A percentile compares a stretch with the other conserved stretches of the same genome.
These are phyloP conservation scores for Aureobasidium pullulans DNA, from an alignment of 2,329 filamentous ascomycete genomes.

Conservation along the genomic window DNA sequence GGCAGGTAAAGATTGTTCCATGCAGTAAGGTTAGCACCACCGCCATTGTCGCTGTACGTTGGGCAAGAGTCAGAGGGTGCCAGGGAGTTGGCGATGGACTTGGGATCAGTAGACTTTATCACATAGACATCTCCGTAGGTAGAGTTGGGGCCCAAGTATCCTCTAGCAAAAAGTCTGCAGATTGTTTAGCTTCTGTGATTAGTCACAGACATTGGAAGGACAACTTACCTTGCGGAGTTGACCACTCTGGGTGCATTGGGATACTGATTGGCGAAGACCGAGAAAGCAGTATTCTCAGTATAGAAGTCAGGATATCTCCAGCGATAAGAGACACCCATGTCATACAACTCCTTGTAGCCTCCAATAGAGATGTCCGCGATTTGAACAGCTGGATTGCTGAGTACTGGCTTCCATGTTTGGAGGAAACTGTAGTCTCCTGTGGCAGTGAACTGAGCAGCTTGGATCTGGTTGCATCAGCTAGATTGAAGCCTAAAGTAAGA, in stretches of 20 bases:
- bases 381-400: conserved; percentile 48
- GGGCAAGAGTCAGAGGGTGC: conserved; percentile 57
- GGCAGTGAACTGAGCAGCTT: conserved; percentile 47
- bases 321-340: conserved; percentile 46
- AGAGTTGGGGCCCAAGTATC: conserved; percentile 52
- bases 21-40: conserved; percentile 37
- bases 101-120: conserved; percentile 49
- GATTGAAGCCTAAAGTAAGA: neutral
- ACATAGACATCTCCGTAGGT: conserved; percentile 50
- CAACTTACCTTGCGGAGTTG: conserved; percentile 43
- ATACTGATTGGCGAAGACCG: conserved; percentile 61
- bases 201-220: too few species aligned
- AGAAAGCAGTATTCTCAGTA: conserved; percentile 42
- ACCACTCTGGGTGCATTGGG: conserved; percentile 41
- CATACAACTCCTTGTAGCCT: conserved; percentile 55
- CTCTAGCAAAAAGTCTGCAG: conserved; percentile 49
- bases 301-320: conserved; percentile 43
- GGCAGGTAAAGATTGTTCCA: conserved; percentile 50
- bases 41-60: conserved; percentile 48
- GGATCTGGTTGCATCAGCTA: conserved; percentile 37
- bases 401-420: conserved; percentile 49
- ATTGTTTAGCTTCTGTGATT: neutral
- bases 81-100: conserved; percentile 54
- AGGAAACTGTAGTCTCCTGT: conserved; percentile 50
- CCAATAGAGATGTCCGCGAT: conserved; percentile 54